Evolutionary conservation across 805 yeast species (phyloP).

Genomic region (Zygotorulaspora danielsina): DNA sequence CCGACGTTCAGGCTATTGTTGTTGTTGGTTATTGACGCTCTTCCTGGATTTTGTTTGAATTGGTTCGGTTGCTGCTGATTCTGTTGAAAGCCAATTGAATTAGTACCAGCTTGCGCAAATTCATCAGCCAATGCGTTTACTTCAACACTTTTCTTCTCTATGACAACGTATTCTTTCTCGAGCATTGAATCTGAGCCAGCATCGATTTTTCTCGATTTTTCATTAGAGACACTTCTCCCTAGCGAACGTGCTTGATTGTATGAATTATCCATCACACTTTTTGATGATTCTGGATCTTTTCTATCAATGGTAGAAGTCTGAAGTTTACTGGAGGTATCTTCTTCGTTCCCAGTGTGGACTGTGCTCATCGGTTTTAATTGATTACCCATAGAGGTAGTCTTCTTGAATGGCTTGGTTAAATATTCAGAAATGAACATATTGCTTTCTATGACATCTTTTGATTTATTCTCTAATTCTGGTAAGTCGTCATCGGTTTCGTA

Average conservation of each 20-base stretch:
- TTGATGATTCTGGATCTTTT: constrained; percentile 4
- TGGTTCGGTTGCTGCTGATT: constrained; percentile 12
- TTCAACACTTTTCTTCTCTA: constrained; percentile 91
- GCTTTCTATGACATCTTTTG: constrained; percentile 61
- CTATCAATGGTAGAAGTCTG: neutral
- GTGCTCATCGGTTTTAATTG: constrained; percentile 15
- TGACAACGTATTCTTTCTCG: constrained; percentile 88
- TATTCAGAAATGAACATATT: constrained; percentile 81
- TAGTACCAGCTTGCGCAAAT: constrained; percentile 43
- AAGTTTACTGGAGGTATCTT: neutral
- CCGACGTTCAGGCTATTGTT: constrained; percentile 3
- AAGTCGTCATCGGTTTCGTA: constrained; percentile 35
- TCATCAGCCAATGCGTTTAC: constrained; percentile 95
- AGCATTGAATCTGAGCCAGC: constrained; percentile 46
- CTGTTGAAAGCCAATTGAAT: constrained; percentile 11
- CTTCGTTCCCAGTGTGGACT: constrained; percentile 8
- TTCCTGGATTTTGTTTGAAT: constrained; percentile 13
- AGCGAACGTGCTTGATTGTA: constrained; percentile 5
- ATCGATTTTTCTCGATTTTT: constrained; percentile 10
- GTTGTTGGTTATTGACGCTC: constrained; percentile 24
- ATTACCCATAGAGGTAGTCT: constrained; percentile 8
- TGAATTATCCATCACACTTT: neutral
- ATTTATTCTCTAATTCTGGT: constrained; percentile 59
- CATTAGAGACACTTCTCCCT: constrained; percentile 9
- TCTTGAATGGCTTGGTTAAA: constrained; percentile 38